Base-by-base conservation (phyloP, 2,329 filamentous ascomycete genomes). In the Microdochium bolleyi region DNA sequence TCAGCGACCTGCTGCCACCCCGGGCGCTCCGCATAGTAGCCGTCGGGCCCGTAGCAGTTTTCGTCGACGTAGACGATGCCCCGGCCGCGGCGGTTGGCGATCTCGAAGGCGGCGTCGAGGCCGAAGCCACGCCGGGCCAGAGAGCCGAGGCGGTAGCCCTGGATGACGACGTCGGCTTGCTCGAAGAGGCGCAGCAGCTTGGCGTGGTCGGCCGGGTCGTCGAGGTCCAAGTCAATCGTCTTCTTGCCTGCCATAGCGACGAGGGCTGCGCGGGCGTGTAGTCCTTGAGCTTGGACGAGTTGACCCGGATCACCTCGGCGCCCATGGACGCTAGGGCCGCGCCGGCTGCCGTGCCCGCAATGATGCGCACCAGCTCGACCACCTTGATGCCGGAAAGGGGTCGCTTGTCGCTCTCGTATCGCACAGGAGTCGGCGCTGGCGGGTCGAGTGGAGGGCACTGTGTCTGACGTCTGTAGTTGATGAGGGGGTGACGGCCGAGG, bases 1-100 rank as follows among this genome's bases (percentile, higher is more conserved):
- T 76, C 72, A 44, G 71, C 73, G 51, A 79, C 74, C 58, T 79
- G 74, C 62, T 78, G 74, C 75, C 76, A 80, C 3, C 76, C 76
- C 1, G 72, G 71, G 1, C 75, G 65, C 52, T 69, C 64, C 1
- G 64, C 63, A 60, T 72, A 78, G 11, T 70, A 68, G 0, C 75
- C 75, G 49, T 75, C 67, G 32, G 68, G 71, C 2, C 75, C 75
- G 58, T 77, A 79, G 62, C 74, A 77, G 62, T 77, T 78, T 62
- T 78, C 75, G 11, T 68, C 67, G 0, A 75, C 72, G 53, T 74
- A 76, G 3, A 79, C 67, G 19, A 77, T 69, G 7, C 75, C 74
- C 25, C 67, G 68, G 14, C 67, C 68, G 19, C 74, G 65, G 22
- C 64, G 62, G 3, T 60, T 67, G 16, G 65, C 75, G 58, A 73